Evolutionary conservation across 176 grass and related monocot species (phyloP).

Genomic region (Alloteropsis semialata): DNA sequence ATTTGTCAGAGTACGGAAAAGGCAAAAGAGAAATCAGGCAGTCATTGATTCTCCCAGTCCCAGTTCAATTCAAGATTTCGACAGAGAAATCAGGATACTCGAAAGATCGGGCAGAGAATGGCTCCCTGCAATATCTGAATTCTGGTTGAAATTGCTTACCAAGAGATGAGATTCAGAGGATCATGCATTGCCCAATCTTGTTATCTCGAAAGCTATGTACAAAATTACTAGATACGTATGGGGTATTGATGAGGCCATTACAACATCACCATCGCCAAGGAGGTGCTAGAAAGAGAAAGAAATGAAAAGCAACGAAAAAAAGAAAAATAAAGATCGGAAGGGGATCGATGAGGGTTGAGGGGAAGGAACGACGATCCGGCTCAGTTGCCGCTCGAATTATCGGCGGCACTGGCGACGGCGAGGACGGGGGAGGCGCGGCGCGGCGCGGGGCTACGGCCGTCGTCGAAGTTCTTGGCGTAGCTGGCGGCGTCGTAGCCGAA

Average conservation of each 20-base stretch:
- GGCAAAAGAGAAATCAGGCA: not conserved
- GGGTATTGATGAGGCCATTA: not conserved
- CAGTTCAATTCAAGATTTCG: not conserved
- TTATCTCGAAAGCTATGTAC: slow-evolving; percentile 44
- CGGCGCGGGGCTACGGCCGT: slow-evolving; percentile 40
- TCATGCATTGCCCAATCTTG: not conserved
- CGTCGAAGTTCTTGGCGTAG: slow-evolving; percentile 98
- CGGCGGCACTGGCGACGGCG: not conserved
- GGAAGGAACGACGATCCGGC: not conserved
- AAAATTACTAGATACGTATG: slow-evolving; percentile 19
- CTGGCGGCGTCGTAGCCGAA: slow-evolving; percentile 87
- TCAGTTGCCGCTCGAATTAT: slow-evolving; percentile 28
- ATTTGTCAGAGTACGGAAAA: not conserved
- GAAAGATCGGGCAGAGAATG: not conserved
- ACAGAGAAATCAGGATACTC: not conserved
- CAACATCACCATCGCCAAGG: slow-evolving; percentile 16
- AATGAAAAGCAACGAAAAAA: not conserved
- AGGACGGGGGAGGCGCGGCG: not conserved
- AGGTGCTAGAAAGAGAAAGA: not conserved
- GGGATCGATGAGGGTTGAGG: not conserved
- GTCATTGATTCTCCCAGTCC: not conserved
- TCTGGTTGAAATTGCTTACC: not conserved
- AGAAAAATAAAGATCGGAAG: not conserved
- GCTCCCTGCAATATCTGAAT: not conserved
- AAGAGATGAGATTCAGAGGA: not conserved